phyloP scores from a whole-genome alignment of 176 grass and related monocot species.

The Aegilops bicornis region DNA sequence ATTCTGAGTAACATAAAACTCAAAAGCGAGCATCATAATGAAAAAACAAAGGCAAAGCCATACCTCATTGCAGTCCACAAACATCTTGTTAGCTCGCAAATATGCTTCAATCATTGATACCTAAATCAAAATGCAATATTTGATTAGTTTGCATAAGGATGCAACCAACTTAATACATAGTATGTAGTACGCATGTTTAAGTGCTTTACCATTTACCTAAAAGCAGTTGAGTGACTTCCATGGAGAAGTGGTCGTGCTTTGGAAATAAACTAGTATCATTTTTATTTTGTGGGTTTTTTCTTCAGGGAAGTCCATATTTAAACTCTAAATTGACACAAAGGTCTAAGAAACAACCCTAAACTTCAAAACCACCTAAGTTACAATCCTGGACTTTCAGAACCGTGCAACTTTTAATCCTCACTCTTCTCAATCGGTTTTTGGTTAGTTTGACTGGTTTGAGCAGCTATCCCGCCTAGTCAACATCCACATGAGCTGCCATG shows the following conservation, averaged over 20 bases:
- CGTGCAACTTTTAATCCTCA: too few relatives aligned
- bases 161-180: neutral
- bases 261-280: neutral
- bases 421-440: too few relatives aligned
- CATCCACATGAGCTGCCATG: too few relatives aligned
- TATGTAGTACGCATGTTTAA: neutral
- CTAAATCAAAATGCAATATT: conserved; percentile 44
- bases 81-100: conserved; percentile 85
- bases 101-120: conserved; percentile 96
- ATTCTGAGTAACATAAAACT: neutral
- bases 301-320: neutral
- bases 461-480: too few relatives aligned
- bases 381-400: too few relatives aligned
- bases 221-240: neutral
- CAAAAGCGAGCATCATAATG: neutral
- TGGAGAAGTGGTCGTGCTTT: neutral
- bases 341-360: too few relatives aligned
- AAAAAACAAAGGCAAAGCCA: neutral
- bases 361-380: too few relatives aligned
- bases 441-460: too few relatives aligned
- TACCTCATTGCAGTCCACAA: conserved; percentile 91
- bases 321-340: too few relatives aligned
- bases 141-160: neutral
- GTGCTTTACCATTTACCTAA: neutral
- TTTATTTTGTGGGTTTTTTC: neutral